Evolutionary conservation across 2,329 filamentous ascomycete genomes (phyloP).

Genomic region (Pyricularia pennisetigena): DNA sequence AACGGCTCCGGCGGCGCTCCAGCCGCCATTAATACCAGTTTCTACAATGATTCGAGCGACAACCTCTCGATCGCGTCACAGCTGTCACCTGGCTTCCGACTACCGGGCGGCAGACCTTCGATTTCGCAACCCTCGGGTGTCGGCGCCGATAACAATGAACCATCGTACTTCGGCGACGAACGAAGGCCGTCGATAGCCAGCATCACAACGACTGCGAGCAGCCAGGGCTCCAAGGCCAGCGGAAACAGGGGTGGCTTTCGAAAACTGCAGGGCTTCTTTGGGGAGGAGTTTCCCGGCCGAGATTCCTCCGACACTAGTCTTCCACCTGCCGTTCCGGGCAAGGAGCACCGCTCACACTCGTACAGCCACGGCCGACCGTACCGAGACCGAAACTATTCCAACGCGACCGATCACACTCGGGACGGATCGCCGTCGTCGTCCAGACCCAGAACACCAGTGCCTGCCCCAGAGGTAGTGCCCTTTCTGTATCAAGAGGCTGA

Average conservation of each 20-base stretch:
- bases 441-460: conserved; percentile 73
- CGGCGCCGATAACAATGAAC: conserved; percentile 32
- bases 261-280: conserved; percentile 85
- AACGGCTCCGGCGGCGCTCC: conserved; percentile 23
- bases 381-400: conserved; percentile 74
- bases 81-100: conserved; percentile 62
- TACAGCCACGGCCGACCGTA: conserved; percentile 50
- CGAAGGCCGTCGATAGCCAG: conserved; percentile 82
- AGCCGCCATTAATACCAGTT: conserved; percentile 38
- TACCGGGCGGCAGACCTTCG: conserved; percentile 19
- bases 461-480: conserved; percentile 90
- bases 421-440: conserved; percentile 68
- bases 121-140: conserved; percentile 1
- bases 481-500: conserved; percentile 87
- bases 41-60: conserved; percentile 69
- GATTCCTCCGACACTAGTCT: conserved; percentile 68
- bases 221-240: conserved; percentile 69
- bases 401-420: conserved; percentile 60
- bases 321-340: conserved; percentile 36
- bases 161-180: conserved; percentile 55
- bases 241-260: conserved; percentile 63
- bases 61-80: conserved; percentile 53
- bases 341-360: conserved; percentile 54
- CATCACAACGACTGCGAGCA: conserved; percentile 71
- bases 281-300: conserved; percentile 70